Evolutionary conservation across 2,329 filamentous ascomycete genomes (phyloP).

Genomic region (Cladosporium oxysporum): DNA sequence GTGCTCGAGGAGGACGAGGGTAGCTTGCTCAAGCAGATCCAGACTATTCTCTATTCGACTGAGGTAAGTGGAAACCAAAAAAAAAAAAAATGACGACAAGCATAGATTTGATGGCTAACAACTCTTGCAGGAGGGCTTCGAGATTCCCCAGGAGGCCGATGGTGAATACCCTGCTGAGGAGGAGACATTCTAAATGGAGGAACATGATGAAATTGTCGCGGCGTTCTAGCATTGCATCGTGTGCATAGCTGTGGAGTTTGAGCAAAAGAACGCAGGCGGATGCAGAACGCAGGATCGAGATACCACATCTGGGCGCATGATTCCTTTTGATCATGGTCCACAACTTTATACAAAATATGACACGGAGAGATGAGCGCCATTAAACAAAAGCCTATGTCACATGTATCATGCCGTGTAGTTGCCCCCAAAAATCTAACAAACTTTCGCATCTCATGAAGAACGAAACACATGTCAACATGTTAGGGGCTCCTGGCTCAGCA

Average conservation of each 20-base stretch:
- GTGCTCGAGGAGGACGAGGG: slow-evolving; percentile 93
- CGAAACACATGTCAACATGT: not conserved
- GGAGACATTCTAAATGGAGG: slow-evolving; percentile 66
- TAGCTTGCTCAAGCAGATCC: slow-evolving; percentile 90
- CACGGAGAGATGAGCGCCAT: not conserved
- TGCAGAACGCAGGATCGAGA: not conserved
- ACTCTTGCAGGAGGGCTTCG: slow-evolving; percentile 59
- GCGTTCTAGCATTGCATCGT: slow-evolving; percentile 16
- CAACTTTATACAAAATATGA: slow-evolving; percentile 13
- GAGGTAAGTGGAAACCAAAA: slow-evolving; percentile 57
- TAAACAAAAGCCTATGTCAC: not conserved
- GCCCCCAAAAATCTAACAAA: not conserved
- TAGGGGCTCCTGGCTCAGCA: slow-evolving; percentile 4
- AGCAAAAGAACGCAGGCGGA: not conserved
- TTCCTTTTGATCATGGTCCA: not conserved
- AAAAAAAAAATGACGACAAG: no score
- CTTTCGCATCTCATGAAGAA: not conserved
- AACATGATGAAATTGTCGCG: slow-evolving; percentile 7
- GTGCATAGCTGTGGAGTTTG: slow-evolving; percentile 17
- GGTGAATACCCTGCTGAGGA: slow-evolving; percentile 63
- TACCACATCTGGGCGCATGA: slow-evolving; percentile 12
- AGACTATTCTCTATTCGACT: slow-evolving; percentile 94
- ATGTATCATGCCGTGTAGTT: not conserved
- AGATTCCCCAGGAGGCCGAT: slow-evolving; percentile 81
- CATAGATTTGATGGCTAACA: not conserved